phyloP scores from a whole-genome alignment of 768 basidiomycete genomes.

The Rubroboletus pulcherrimus region DNA sequence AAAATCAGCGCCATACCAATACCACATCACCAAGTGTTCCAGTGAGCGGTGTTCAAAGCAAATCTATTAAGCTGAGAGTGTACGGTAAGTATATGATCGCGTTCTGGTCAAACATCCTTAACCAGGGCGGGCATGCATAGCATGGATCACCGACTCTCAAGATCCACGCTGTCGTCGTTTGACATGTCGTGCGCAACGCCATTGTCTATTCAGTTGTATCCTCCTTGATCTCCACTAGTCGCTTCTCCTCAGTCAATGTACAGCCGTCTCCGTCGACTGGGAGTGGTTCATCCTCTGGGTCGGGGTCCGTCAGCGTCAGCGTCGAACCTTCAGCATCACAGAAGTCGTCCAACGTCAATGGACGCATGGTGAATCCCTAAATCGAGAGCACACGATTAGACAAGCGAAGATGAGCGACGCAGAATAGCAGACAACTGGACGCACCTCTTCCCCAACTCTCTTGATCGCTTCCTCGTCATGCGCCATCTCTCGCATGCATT shows the following conservation, averaged over 20 bases:
- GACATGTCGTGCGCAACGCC: neutral
- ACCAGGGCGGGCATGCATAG: neutral
- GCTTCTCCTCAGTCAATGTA: neutral
- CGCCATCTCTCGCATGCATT: constrained; percentile 61
- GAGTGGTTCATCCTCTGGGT: constrained; percentile 29
- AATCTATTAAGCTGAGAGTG: constrained; percentile 5
- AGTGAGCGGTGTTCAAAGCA: constrained; percentile 2
- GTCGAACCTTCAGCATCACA: constrained; percentile 37
- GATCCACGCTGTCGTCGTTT: neutral
- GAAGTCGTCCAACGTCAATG: constrained; percentile 71
- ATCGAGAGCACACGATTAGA: neutral
- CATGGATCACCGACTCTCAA: constrained; percentile 5
- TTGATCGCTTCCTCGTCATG: constrained; percentile 48
- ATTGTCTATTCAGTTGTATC: neutral
- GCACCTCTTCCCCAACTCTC: constrained; percentile 42
- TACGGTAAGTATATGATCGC: constrained; percentile 6
- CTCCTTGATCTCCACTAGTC: constrained; percentile 1
- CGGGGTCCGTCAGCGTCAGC: constrained; percentile 20
- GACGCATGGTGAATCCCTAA: constrained; percentile 76
- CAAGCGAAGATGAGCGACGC: neutral
- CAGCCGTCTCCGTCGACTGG: neutral
- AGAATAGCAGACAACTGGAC: neutral
- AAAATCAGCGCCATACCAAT: neutral
- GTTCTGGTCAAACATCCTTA: neutral
- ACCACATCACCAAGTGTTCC: neutral